Percentiles rank a stretch among this genome's conserved stretches.
Conservation (phyloP, 495 filamentous ascomycete genomes). For the Penicilliopsis zonata region DNA sequence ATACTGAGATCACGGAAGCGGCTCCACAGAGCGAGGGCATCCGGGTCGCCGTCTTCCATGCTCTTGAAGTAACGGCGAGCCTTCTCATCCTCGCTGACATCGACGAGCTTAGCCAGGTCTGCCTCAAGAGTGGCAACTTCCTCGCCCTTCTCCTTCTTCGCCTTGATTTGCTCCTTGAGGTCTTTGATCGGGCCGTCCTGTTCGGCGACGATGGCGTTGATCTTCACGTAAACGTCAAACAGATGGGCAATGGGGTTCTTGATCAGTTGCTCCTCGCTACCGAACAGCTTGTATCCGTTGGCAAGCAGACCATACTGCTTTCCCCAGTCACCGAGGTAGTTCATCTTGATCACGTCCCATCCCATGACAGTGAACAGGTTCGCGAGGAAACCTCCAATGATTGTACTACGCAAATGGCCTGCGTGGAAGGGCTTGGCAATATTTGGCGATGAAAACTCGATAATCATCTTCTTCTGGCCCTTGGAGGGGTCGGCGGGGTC, state of each 20-base stretch:
- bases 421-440: constrained; percentile 68
- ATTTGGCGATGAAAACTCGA: constrained; percentile 69
- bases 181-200: constrained; percentile 45
- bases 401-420: constrained; percentile 62
- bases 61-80: constrained; percentile 77
- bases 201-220: constrained; percentile 40
- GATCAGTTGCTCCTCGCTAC: constrained; percentile 46
- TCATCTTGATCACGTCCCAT: constrained; percentile 61
- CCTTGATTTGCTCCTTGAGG: constrained; percentile 41
- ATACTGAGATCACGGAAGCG: constrained; percentile 88
- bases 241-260: constrained; percentile 58
- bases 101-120: constrained; percentile 39
- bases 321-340: constrained; percentile 71
- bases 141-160: constrained; percentile 37
- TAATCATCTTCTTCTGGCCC: constrained; percentile 56
- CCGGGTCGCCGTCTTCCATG: constrained; percentile 73
- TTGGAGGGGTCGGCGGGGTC: constrained; percentile 58
- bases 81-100: constrained; percentile 49
- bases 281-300: constrained; percentile 53
- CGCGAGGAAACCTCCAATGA: constrained; percentile 60
- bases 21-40: constrained; percentile 70
- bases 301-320: constrained; percentile 63
- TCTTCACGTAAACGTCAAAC: constrained; percentile 57
- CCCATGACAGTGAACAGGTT: constrained; percentile 59
- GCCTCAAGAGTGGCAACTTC: constrained; percentile 33